These are phyloP conservation scores for Naematelia encephala DNA, from an alignment of 768 basidiomycete species.

Conservation along the genomic window DNA sequence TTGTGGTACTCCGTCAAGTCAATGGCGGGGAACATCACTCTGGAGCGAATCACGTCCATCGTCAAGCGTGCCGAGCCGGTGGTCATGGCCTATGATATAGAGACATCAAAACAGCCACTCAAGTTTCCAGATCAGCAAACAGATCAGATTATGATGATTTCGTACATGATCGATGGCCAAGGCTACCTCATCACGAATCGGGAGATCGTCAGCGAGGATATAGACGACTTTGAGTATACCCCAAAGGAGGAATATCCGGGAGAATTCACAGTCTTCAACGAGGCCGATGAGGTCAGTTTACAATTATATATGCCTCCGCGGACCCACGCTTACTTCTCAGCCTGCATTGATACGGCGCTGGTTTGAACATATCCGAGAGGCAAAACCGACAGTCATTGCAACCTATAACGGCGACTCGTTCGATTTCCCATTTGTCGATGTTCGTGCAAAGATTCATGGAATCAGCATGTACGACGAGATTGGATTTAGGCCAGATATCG, in stretches of 20 bases:
- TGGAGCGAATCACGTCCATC: slow-evolving; percentile 69
- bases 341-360: slow-evolving; percentile 76
- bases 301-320: neutral
- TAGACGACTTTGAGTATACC: slow-evolving; percentile 98
- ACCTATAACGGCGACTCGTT: slow-evolving; percentile 99
- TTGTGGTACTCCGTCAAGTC: slow-evolving; percentile 94
- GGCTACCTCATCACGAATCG: slow-evolving; percentile 96
- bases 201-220: slow-evolving; percentile 94
- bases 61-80: slow-evolving; percentile 99
- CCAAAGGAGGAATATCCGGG: slow-evolving; percentile 97
- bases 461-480: slow-evolving; percentile 96
- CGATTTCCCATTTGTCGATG: slow-evolving; percentile 95
- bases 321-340: slow-evolving; percentile 53
- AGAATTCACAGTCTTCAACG: slow-evolving; percentile 92
- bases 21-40: slow-evolving; percentile 69
- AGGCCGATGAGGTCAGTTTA: slow-evolving; percentile 74
- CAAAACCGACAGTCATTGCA: slow-evolving; percentile 93
- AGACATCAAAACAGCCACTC: slow-evolving; percentile 98
- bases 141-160: slow-evolving; percentile 99
- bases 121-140: slow-evolving; percentile 95
- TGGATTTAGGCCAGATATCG: slow-evolving; percentile 83
- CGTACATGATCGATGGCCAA: slow-evolving; percentile 94
- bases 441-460: slow-evolving; percentile 76
- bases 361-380: slow-evolving; percentile 89
- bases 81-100: slow-evolving; percentile 98